These are phyloP conservation scores for Candolleomyces efflorescens DNA, from an alignment of 768 basidiomycete genomes.

Conservation along the genomic window DNA sequence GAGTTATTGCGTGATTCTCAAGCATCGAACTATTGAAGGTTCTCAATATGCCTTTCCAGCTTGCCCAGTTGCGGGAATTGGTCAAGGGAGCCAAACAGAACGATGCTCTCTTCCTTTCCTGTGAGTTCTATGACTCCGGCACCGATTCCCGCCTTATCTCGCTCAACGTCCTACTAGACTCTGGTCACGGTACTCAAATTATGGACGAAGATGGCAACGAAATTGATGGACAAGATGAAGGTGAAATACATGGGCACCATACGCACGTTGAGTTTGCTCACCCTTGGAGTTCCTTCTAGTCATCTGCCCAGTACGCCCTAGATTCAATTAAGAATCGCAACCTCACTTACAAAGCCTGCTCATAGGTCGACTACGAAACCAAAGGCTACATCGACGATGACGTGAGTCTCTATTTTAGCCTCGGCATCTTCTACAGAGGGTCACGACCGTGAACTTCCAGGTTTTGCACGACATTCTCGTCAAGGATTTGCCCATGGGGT, in stretches of 20 bases:
- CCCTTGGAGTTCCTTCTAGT: neutral
- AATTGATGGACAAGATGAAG: neutral
- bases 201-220: neutral
- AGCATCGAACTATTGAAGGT: neutral
- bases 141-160: neutral
- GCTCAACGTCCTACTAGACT: neutral
- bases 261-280: neutral
- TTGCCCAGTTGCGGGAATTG: neutral
- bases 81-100: neutral
- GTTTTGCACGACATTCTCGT: slow-evolving; percentile 79
- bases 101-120: neutral
- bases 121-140: neutral
- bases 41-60: neutral
- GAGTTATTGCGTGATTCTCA: neutral
- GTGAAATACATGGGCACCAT: too few species aligned
- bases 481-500: slow-evolving; percentile 73
- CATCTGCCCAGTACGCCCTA: neutral
- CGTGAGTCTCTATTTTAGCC: slow-evolving; percentile 38
- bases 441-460: slow-evolving; percentile 25
- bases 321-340: neutral
- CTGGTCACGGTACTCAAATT: neutral
- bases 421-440: neutral
- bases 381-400: slow-evolving; percentile 86
- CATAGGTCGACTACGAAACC: slow-evolving; percentile 43
- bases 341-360: neutral